Conservation (phyloP, 768 basidiomycete genomes). For the Guyanaporus albipodus region DNA sequence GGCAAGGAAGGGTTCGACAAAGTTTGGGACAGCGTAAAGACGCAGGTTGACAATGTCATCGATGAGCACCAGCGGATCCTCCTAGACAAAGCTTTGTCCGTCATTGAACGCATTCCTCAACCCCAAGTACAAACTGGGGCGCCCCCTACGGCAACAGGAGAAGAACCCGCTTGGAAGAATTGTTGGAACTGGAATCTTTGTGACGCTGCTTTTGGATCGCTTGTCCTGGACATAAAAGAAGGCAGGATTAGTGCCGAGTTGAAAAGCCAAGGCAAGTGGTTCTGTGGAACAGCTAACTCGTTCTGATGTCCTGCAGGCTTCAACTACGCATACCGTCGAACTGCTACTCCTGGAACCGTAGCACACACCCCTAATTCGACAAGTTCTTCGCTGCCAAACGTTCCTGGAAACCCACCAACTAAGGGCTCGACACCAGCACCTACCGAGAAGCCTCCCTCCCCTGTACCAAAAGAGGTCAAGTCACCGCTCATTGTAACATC, state of each 20-base stretch:
- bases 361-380: slow-evolving; percentile 58
- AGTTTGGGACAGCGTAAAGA: slow-evolving; percentile 93
- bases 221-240: slow-evolving; percentile 87
- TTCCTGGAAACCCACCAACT: slow-evolving; percentile 32
- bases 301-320: slow-evolving; percentile 55
- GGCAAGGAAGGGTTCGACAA: slow-evolving; percentile 84
- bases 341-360: slow-evolving; percentile 49
- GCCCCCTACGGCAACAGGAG: slow-evolving; percentile 52
- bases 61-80: slow-evolving; percentile 86
- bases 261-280: slow-evolving; percentile 76
- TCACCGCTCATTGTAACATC: slow-evolving; percentile 35
- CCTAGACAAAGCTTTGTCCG: slow-evolving; percentile 83
- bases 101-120: slow-evolving; percentile 76
- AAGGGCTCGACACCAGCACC: slow-evolving; percentile 33
- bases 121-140: slow-evolving; percentile 35
- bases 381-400: slow-evolving; percentile 46
- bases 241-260: slow-evolving; percentile 90
- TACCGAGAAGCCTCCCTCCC: slow-evolving; percentile 35
- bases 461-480: slow-evolving; percentile 31
- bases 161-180: slow-evolving; percentile 97
- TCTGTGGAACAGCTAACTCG: background rate
- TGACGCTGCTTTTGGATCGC: slow-evolving; percentile 88
- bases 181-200: slow-evolving; percentile 99
- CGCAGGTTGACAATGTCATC: slow-evolving; percentile 86
- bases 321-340: slow-evolving; percentile 91